These are phyloP conservation scores for Dothideomycetidae sp. DNA, from an alignment of 2,329 filamentous ascomycete species.

Conservation along the genomic window DNA sequence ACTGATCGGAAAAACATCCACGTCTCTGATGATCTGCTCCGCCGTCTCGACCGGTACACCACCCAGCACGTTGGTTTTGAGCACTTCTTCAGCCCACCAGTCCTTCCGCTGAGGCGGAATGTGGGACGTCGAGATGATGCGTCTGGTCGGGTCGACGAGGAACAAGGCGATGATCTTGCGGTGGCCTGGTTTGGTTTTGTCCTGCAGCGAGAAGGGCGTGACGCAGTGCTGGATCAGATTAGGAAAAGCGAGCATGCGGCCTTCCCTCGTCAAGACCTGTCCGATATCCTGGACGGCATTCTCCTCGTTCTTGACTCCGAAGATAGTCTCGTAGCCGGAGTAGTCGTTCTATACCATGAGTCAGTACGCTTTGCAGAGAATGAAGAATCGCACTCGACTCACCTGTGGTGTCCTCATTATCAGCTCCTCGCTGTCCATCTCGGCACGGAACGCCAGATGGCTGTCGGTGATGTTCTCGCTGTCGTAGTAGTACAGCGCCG, in stretches of 20 bases:
- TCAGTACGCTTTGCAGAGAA: too few species aligned
- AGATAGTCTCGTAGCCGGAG: conserved; percentile 23
- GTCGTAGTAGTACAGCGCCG: conserved; percentile 48
- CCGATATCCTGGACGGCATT: conserved; percentile 31
- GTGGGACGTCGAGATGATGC: conserved; percentile 37
- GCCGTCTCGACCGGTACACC: conserved; percentile 18
- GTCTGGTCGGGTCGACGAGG: conserved; percentile 40
- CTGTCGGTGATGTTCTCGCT: conserved; percentile 43
- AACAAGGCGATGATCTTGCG: conserved; percentile 43
- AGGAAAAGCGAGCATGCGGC: conserved; percentile 41
- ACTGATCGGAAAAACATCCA: conserved; percentile 18
- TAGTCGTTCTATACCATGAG: conserved; percentile 16
- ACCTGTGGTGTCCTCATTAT: conserved; percentile 16
- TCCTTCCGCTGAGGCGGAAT: conserved; percentile 35
- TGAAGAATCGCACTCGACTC: too few species aligned
- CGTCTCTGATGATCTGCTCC: conserved; percentile 16
- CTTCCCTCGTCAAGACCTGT: conserved; percentile 31
- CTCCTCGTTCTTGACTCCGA: conserved; percentile 25
- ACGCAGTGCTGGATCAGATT: conserved; percentile 38
- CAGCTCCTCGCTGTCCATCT: conserved; percentile 8
- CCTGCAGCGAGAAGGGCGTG: conserved; percentile 33
- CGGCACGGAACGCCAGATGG: conserved; percentile 35
- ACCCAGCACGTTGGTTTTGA: conserved; percentile 12
- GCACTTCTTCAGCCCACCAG: conserved; percentile 25
- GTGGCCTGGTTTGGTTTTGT: conserved; percentile 39